Base-by-base conservation (phyloP, 2,329 filamentous ascomycete species). In the Blastomyces gilchristii region DNA sequence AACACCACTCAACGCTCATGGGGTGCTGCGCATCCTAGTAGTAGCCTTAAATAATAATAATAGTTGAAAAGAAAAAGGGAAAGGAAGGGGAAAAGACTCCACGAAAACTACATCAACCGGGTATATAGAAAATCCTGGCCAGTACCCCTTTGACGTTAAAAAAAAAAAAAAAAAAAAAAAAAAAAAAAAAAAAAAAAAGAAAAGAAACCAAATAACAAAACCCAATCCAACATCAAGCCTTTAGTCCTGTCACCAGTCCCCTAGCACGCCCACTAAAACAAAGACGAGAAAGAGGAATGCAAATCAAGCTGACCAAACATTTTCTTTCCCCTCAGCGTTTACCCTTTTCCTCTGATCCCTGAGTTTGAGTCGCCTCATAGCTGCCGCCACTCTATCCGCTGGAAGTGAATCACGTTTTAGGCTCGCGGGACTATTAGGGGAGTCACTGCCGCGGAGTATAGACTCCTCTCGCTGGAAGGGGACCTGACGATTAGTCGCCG, bases 311-410 rank as follows among this genome's bases (percentile, higher is more conserved):
- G 68, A 54, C 52, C 63, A 66, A 3, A 70, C 62, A 66, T 73
- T 75, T 63, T 76, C 74, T 63, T 74, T 75, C 34, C 71, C 74
- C n/a, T 69, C 67, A 37, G 56, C 57, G 25, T 62, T 60, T 2
- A 25, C 22, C 25, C 45, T 68, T 67, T 64, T 65, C 68, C 41
- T 59, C 37, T 71, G 67, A 54, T 68, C 67, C 63, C 70, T 73
- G 52, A 69, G 71, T 56, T 71, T 72, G 14, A 77, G 68, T 47
- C 75, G 69, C n/a, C 71, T 72, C 62, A 73, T 69, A 3, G 75
- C 74, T 11, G 72, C 72, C 2, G 73, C 68, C 61, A 70, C 60
- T 28, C 75, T 70, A 39, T 77, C 75, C 2, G 73, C 63, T 5
- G 73, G 66, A 12, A 75, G 64, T 4, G 65, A 62, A 31, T 72